Percentiles rank a stretch among this genome's conserved stretches.
Conservation (phyloP, 176 grass and related monocot species). For the Rhipidocladum racemiflorum region DNA sequence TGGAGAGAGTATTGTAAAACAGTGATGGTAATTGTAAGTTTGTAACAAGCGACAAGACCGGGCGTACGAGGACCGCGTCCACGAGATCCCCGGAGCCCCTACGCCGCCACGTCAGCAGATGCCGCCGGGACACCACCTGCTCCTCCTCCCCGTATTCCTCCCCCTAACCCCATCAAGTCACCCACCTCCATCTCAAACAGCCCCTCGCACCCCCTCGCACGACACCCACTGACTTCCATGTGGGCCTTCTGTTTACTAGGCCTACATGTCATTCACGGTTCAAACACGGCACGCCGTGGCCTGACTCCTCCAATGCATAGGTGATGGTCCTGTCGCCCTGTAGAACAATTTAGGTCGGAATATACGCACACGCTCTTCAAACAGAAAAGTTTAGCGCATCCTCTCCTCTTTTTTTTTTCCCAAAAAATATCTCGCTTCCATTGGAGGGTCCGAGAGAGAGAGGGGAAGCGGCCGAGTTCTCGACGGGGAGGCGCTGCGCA, state of each 20-base stretch:
- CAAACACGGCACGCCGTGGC: not conserved
- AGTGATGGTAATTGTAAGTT: not conserved
- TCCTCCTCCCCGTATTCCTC: not conserved
- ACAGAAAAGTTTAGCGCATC: slow-evolving; percentile 9
- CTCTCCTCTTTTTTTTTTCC: not conserved
- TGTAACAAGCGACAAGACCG: not conserved
- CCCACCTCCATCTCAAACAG: slow-evolving; percentile 16
- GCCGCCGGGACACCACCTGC: not conserved
- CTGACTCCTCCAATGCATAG: not conserved
- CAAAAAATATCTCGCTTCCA: not conserved
- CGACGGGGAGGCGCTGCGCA: slow-evolving; percentile 4
- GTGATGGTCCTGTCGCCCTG: slow-evolving; percentile 14
- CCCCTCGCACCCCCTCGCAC: fast-evolving
- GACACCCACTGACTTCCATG: not conserved
- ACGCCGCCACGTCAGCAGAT: slow-evolving; percentile 32
- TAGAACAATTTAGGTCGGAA: slow-evolving; percentile 33
- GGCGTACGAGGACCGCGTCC: slow-evolving; percentile 38
- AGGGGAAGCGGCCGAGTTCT: not conserved
- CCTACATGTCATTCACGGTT: not conserved
- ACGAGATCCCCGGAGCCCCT: not conserved
- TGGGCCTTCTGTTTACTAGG: fast-evolving
- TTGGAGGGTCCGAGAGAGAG: not conserved
- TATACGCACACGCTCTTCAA: slow-evolving; percentile 14
- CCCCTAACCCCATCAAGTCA: slow-evolving; percentile 34
- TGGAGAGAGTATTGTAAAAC: not conserved